These are phyloP conservation scores for Eimeria falciformis DNA, from an alignment of 169 alveolate genomes.

Conservation along the genomic window DNA sequence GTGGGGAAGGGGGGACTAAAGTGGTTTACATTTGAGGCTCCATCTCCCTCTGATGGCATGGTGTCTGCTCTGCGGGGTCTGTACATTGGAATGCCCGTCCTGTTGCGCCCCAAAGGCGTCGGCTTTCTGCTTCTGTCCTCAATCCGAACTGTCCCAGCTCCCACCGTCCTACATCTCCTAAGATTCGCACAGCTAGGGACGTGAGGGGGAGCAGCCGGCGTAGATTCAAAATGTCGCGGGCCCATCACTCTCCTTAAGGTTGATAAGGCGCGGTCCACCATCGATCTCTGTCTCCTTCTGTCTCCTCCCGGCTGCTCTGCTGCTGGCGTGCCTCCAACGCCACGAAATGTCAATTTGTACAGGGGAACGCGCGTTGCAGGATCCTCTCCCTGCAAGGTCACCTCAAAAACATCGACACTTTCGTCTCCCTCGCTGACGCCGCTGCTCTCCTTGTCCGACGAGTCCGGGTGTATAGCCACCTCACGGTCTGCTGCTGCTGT, in stretches of 20 bases:
- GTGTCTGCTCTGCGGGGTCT: too few relatives aligned
- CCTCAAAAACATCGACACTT: background rate
- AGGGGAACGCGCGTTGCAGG: constrained; percentile 15
- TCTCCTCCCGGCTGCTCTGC: constrained; percentile 25
- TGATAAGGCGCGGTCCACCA: background rate
- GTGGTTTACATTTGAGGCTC: background rate
- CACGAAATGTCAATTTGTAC: constrained; percentile 1
- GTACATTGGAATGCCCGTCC: too few relatives aligned
- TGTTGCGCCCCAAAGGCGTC: too few relatives aligned
- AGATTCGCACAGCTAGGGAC: background rate
- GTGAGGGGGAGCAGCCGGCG: background rate
- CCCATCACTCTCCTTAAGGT: background rate
- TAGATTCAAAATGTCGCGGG: background rate
- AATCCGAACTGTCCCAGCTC: background rate
- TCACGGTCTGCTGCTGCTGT: constrained; percentile 1
- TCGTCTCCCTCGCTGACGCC: constrained; percentile 15
- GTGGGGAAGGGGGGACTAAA: background rate
- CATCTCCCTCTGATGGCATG: too few relatives aligned
- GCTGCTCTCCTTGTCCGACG: background rate
- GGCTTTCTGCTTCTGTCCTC: background rate
- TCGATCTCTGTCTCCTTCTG: background rate
- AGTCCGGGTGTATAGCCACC: background rate
- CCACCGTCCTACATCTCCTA: background rate
- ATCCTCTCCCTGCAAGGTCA: constrained; percentile 36
- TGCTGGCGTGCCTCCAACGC: background rate